Base-by-base conservation (phyloP, 768 basidiomycete species). In the Cystobasidium tubakii region DNA sequence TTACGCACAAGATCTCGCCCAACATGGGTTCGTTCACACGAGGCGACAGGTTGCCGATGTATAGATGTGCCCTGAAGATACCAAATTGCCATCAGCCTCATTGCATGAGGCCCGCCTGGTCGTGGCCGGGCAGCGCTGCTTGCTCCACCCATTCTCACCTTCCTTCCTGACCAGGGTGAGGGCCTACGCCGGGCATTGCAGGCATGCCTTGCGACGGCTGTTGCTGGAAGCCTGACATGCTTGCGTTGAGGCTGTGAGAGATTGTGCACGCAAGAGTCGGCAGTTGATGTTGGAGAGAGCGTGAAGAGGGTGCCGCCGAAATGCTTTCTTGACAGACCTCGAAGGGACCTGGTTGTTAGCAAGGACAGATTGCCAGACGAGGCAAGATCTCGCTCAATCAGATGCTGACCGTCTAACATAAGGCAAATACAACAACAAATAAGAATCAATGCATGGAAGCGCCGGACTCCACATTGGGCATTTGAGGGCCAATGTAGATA, bases 21-120 rank as follows among this genome's bases (percentile, higher is more conserved):
- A 98, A 88, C 91, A 98, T 98, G 84, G 93, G 95, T 84, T 98
- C 96, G 67, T 94, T 98, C 66, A 99, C 96, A 55, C 96, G 87
- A 76, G 95, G 93, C 80, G 90, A 92, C 81, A 99, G 85, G 83
- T 98, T 98, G 76, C 96, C 96, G 82, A 99, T 91, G 82, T 99
- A 99, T 79, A 99, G 89, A 85, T 99, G 96, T 77, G 96, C 94
- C 78, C 93, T 76, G 54, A 9, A 50, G 46, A 9, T 6, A 17
- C 7, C 15, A 50, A 50, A 3, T 3, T 21, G 10, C 9, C 4
- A 4, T 50, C 46, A 50, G 46, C 46, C 46, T 50, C 7, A 21
- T 50, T 39, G 39, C 7, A 39, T 39, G 15, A 39, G 39, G 39
- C 39, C 42, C 42, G 9, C 42, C 7, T 17, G 7, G 42, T 42